These are phyloP conservation scores for Hanseniaspora sp. DNA, from an alignment of 1,139 yeast species.

Conservation along the genomic window DNA sequence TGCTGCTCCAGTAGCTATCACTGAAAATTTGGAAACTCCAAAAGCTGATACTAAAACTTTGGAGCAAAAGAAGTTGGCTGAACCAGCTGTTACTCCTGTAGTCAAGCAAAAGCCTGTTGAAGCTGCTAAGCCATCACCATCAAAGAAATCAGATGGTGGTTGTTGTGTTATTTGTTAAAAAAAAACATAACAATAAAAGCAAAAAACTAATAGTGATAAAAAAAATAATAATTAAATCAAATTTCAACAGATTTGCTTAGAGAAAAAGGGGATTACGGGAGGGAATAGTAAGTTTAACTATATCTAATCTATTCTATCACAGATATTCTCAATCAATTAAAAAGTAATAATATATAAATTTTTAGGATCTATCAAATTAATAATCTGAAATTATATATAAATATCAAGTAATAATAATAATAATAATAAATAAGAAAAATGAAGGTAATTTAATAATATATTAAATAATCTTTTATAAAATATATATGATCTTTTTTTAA, in stretches of 20 bases:
- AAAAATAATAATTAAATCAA: not conserved
- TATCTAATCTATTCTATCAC: no score
- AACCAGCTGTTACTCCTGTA: conserved; percentile 15
- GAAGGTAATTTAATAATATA: not conserved
- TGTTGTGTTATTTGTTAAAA: conserved; percentile 16
- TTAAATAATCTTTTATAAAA: no score
- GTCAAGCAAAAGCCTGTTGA: conserved; percentile 6
- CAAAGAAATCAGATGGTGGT: conserved; percentile 13
- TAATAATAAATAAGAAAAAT: not conserved
- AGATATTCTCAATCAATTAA: no score
- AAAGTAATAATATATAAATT: no score
- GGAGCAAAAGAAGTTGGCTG: conserved; percentile 11
- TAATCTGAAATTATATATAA: no score
- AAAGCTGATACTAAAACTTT: not conserved
- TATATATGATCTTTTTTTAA: no score
- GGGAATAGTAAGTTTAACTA: no score
- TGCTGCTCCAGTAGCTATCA: conserved; percentile 18
- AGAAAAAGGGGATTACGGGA: not conserved
- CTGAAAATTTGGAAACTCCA: conserved; percentile 4
- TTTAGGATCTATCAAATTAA: no score
- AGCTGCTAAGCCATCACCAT: conserved; percentile 10
- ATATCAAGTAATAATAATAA: not conserved
- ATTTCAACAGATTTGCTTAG: no score
- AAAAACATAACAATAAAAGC: not conserved
- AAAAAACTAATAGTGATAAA: not conserved